A percentile compares a stretch with the other conserved stretches of the same genome.
Conservation (phyloP, 2,329 filamentous ascomycete genomes). For the Lecanicillium sp. region DNA sequence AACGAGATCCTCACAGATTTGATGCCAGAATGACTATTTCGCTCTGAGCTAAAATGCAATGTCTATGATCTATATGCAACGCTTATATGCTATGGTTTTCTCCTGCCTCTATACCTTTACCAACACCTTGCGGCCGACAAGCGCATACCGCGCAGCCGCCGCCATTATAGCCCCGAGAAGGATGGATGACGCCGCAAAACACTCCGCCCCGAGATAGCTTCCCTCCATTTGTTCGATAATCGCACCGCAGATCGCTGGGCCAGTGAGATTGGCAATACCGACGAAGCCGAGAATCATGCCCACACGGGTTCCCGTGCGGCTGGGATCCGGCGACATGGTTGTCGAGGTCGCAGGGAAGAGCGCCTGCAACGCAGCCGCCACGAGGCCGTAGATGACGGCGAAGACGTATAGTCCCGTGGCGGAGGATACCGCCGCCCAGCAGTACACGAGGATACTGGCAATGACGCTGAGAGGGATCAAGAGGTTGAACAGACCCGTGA, state of each 20-base stretch:
- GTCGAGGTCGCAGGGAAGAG: slow-evolving; percentile 43
- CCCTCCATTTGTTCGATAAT: slow-evolving; percentile 9
- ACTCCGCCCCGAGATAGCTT: slow-evolving; percentile 23
- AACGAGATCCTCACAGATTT: no score
- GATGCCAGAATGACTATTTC: no score
- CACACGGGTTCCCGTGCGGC: slow-evolving; percentile 23
- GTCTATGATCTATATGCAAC: no score
- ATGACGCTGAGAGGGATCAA: slow-evolving; percentile 30
- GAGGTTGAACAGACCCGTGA: slow-evolving; percentile 43
- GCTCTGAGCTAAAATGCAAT: no score
- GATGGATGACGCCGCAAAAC: slow-evolving; percentile 45
- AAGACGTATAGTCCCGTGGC: slow-evolving; percentile 18
- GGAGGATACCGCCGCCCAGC: slow-evolving; percentile 19
- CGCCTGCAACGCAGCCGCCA: slow-evolving; percentile 39
- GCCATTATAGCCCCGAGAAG: slow-evolving; percentile 42
- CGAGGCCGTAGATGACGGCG: slow-evolving; percentile 39
- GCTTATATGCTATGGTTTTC: no score
- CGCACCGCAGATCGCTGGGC: slow-evolving; percentile 18
- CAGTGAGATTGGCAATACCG: slow-evolving; percentile 20
- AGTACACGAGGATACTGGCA: slow-evolving; percentile 17
- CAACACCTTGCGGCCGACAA: slow-evolving; percentile 15
- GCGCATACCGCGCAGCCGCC: slow-evolving; percentile 35
- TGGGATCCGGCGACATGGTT: slow-evolving; percentile 26
- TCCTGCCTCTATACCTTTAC: slow-evolving; percentile 2
- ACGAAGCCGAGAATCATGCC: slow-evolving; percentile 28